Conservation (phyloP, 1,284 basidiomycete species). For the Takashimella tepidaria region DNA sequence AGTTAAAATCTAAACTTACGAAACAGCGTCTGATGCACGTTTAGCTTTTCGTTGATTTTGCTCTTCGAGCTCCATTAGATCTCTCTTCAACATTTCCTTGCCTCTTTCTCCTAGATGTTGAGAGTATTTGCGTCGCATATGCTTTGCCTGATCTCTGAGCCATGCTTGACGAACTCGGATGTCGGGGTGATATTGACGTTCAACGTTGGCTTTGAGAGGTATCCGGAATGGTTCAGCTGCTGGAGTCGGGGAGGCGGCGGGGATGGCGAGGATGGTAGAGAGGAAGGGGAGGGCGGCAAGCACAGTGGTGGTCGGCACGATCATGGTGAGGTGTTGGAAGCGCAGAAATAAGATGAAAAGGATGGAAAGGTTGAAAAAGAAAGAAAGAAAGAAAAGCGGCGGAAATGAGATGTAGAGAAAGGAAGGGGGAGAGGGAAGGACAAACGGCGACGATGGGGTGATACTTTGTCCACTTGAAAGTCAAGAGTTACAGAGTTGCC, state of each 20-base stretch:
- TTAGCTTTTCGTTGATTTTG: conserved; percentile 6
- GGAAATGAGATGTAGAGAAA: neutral
- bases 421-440: neutral
- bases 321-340: neutral
- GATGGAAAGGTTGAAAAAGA: neutral
- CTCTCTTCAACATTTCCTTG: conserved; percentile 18
- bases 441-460: neutral
- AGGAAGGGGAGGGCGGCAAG: conserved; percentile 7
- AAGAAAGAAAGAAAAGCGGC: neutral
- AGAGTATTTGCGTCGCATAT: conserved; percentile 32
- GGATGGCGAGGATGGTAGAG: conserved; percentile 6
- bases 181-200: conserved; percentile 28
- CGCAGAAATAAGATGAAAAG: neutral
- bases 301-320: neutral
- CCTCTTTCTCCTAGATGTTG: conserved; percentile 23
- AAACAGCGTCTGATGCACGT: conserved; percentile 10
- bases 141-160: conserved; percentile 28
- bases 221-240: conserved; percentile 7
- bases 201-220: conserved; percentile 13
- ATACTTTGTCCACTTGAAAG: too few species aligned
- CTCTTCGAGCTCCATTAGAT: conserved; percentile 14
- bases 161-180: conserved; percentile 24
- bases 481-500: neutral
- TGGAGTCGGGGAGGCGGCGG: neutral
- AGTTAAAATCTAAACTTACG: conserved; percentile 11